Evolutionary conservation across 306 rosid species (phyloP).

Genomic region (Citrullus colocynthis): DNA sequence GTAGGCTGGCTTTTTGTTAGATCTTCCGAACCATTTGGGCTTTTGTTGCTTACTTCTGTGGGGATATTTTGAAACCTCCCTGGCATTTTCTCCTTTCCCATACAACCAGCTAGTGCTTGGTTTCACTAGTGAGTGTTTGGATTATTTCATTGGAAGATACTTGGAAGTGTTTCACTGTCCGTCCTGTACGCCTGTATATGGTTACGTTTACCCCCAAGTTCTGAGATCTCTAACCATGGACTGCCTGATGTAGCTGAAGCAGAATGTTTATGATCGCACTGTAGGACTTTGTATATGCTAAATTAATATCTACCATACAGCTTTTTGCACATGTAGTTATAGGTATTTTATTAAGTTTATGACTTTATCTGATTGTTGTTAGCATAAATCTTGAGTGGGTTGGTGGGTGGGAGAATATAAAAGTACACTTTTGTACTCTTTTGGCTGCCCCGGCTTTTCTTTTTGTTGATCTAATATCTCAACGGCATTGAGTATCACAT

Average conservation of each 20-base stretch:
- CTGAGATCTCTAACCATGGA: background rate
- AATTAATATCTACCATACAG: background rate
- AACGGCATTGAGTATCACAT: background rate
- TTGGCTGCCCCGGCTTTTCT: background rate
- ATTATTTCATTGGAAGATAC: background rate
- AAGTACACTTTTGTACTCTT: background rate
- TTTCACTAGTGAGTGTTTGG: background rate
- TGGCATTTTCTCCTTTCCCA: background rate
- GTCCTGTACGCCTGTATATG: background rate
- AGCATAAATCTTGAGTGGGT: background rate
- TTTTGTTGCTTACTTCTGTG: background rate
- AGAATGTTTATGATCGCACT: background rate
- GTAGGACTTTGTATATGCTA: background rate
- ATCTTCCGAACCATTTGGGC: background rate
- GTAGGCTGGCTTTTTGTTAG: background rate
- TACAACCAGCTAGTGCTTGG: background rate
- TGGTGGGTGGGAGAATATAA: slow-evolving; percentile 1
- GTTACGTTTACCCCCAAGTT: background rate
- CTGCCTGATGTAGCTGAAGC: background rate
- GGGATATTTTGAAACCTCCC: background rate
- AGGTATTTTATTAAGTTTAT: background rate
- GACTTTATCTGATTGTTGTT: background rate
- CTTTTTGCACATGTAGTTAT: slow-evolving; percentile 1
- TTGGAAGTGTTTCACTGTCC: background rate
- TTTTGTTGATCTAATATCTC: background rate